phyloP scores from a whole-genome alignment of 2,329 filamentous ascomycete genomes.

The Davidsoniella virescens region DNA sequence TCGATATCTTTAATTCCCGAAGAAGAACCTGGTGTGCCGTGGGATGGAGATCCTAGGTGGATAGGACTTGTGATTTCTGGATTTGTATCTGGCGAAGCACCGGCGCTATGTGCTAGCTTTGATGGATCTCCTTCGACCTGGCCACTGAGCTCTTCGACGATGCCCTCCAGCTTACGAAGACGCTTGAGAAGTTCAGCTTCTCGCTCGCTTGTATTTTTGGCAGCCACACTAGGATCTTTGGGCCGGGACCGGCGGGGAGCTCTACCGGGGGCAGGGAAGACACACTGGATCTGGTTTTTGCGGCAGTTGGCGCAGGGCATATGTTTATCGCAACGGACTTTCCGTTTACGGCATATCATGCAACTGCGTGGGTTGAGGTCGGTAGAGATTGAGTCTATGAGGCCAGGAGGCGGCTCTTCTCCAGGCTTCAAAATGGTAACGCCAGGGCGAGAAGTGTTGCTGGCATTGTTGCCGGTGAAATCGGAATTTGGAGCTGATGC shows the following conservation, averaged over 20 bases:
- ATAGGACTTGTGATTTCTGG: background rate
- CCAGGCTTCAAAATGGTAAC: conserved; percentile 13
- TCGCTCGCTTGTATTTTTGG: conserved; percentile 42
- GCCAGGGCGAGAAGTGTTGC: background rate
- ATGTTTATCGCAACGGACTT: conserved; percentile 65
- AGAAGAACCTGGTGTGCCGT: conserved; percentile 6
- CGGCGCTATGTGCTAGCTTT: conserved; percentile 3
- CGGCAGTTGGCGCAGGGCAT: conserved; percentile 63
- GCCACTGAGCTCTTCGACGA: conserved; percentile 53
- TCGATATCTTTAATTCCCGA: conserved; percentile 1
- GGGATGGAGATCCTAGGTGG: conserved; percentile 6
- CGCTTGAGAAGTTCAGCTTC: conserved; percentile 57
- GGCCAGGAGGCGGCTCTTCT: conserved; percentile 10
- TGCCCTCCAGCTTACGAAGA: conserved; percentile 55
- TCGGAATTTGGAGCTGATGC: too few species aligned
- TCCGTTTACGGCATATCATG: conserved; percentile 36
- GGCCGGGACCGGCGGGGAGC: conserved; percentile 50
- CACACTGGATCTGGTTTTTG: conserved; percentile 52
- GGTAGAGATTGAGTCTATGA: conserved; percentile 13
- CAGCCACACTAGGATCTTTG: conserved; percentile 48
- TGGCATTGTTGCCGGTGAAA: too few species aligned
- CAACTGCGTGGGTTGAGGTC: conserved; percentile 32
- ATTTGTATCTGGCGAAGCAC: conserved; percentile 7
- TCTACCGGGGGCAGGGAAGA: conserved; percentile 59
- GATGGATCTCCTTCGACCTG: conserved; percentile 42